Conservation (phyloP, 352 stramenopile species). For the Aphanomyces stellatus region DNA sequence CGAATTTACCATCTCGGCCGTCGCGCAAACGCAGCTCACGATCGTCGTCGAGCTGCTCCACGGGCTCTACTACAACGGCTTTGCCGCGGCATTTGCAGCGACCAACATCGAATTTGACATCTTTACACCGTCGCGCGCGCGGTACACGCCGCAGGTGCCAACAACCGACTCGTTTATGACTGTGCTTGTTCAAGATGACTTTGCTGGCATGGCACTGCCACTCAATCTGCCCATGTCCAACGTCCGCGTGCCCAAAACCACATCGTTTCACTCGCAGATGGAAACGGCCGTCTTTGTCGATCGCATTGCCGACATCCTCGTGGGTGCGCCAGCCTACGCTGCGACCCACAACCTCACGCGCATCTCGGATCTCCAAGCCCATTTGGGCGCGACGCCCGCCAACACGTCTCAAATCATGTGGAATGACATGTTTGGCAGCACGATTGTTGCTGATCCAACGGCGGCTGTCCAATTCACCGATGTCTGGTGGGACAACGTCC, state of each 20-base stretch:
- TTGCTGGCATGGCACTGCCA: constrained; percentile 83
- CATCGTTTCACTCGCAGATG: constrained; percentile 55
- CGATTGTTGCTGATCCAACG: constrained; percentile 36
- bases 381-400: neutral
- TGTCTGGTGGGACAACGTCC: constrained; percentile 64
- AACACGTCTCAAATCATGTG: constrained; percentile 27
- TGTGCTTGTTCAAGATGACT: constrained; percentile 69
- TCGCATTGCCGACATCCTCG: constrained; percentile 85
- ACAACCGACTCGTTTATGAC: constrained; percentile 69
- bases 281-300: constrained; percentile 84
- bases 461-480: constrained; percentile 35
- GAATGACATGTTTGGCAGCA: constrained; percentile 42
- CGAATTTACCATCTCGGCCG: constrained; percentile 82
- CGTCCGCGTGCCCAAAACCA: constrained; percentile 37
- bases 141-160: constrained; percentile 49
- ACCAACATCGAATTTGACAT: constrained; percentile 84
- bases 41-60: constrained; percentile 91
- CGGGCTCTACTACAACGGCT: constrained; percentile 90
- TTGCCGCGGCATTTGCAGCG: constrained; percentile 60
- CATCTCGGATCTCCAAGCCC: constrained; percentile 30
- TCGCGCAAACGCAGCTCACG: constrained; percentile 80
- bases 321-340: constrained; percentile 74
- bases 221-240: constrained; percentile 88
- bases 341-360: constrained; percentile 42
- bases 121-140: constrained; percentile 76